Conservation (phyloP, 805 yeast genomes). For the Starmerella stigmatis region DNA sequence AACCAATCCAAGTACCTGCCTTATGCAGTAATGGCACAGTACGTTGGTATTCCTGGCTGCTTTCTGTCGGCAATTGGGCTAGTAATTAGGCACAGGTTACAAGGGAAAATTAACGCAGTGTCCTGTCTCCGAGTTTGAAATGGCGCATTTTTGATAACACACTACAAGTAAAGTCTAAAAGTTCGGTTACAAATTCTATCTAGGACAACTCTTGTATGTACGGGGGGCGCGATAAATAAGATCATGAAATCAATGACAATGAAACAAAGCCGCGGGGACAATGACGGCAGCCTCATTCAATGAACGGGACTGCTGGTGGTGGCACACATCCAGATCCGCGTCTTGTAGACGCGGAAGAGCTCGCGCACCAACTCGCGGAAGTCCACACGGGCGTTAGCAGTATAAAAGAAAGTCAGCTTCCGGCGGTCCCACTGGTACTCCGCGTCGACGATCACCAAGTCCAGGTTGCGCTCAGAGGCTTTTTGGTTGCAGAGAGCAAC, state of each 20-base stretch:
- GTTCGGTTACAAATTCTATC: no score
- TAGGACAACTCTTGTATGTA: no score
- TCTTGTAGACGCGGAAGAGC: conserved; percentile 61
- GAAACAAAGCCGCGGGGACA: background rate
- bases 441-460: conserved; percentile 60
- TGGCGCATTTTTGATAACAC: no score
- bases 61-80: no score
- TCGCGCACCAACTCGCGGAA: conserved; percentile 69
- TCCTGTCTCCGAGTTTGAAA: no score
- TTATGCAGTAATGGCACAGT: no score
- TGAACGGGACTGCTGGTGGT: conserved; percentile 27
- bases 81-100: no score
- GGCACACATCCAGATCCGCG: conserved; percentile 84
- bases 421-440: conserved; percentile 81
- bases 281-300: no score
- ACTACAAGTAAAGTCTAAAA: no score
- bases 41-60: no score
- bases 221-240: conserved; percentile 6
- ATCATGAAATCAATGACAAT: background rate
- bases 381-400: conserved; percentile 57
- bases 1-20: no score
- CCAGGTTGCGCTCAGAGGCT: conserved; percentile 38
- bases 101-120: no score
- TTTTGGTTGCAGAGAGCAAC: conserved; percentile 51
- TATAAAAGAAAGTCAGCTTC: conserved; percentile 66